A percentile compares a stretch with the other conserved stretches of the same genome.
phyloP scores from a whole-genome alignment of 192 early-diverging fungal species.

The Chytriomyces sp. region DNA sequence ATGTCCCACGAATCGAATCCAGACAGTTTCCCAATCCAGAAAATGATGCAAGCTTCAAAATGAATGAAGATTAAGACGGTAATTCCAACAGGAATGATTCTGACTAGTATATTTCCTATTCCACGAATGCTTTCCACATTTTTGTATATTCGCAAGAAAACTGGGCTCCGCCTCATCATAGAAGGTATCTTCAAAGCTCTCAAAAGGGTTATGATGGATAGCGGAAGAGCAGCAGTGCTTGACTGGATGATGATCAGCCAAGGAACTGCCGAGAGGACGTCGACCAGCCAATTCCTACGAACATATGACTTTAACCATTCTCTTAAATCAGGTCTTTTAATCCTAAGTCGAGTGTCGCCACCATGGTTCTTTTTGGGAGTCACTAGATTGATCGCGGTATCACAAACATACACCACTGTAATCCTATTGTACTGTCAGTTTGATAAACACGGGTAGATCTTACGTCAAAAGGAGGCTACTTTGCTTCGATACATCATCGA shows the following conservation, averaged over 20 bases:
- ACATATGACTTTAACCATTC: neutral
- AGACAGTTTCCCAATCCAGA: constrained; percentile 16
- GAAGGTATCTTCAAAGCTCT: neutral
- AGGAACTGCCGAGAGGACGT: constrained; percentile 6
- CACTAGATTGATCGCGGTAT: neutral
- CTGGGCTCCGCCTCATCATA: constrained; percentile 17
- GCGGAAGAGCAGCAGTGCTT: neutral
- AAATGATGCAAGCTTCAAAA: constrained; percentile 28
- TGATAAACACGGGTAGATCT: neutral
- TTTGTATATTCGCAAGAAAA: neutral
- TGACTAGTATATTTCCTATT: constrained; percentile 16
- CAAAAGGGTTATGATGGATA: neutral
- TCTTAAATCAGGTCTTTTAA: neutral
- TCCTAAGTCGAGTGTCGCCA: neutral
- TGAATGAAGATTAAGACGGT: constrained; percentile 22
- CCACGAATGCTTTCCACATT: constrained; percentile 1
- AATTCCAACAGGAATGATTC: constrained; percentile 10
- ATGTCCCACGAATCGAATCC: constrained; percentile 7
- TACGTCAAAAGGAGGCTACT: neutral
- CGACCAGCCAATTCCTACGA: neutral
- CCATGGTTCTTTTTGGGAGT: neutral
- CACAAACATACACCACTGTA: neutral
- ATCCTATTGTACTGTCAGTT: neutral
- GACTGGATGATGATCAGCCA: neutral
- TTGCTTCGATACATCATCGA: neutral